A percentile compares a stretch with the other conserved stretches of the same genome.
Conservation (phyloP, 1,139 yeast genomes). For the Saccharomyces hybrid region DNA sequence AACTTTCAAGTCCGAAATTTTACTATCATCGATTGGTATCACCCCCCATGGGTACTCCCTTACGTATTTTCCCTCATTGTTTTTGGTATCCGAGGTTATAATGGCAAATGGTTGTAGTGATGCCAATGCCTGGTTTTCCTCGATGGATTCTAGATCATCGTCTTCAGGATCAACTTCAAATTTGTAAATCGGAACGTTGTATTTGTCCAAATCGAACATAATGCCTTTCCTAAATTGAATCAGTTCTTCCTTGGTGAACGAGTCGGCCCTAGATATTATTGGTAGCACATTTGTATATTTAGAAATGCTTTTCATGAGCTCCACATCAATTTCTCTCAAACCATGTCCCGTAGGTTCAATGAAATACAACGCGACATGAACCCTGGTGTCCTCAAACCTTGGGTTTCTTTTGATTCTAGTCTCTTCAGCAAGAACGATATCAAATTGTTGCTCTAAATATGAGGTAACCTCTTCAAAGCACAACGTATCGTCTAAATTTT, state of each 20-base stretch:
- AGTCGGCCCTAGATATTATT: constrained; percentile 60
- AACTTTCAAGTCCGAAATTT: constrained; percentile 53
- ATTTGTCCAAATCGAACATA: constrained; percentile 52
- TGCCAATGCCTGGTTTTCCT: constrained; percentile 56
- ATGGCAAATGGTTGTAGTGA: constrained; percentile 65
- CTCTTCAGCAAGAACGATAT: constrained; percentile 68
- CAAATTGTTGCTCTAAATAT: constrained; percentile 80
- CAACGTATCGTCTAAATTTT: constrained; percentile 54
- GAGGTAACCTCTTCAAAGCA: constrained; percentile 65
- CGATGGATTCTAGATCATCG: constrained; percentile 59
- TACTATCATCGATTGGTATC: constrained; percentile 45
- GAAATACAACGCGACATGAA: constrained; percentile 64
- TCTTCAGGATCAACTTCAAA: constrained; percentile 50
- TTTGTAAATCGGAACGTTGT: constrained; percentile 64
- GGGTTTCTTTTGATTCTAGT: constrained; percentile 75
- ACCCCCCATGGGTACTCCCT: constrained; percentile 77
- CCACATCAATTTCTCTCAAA: constrained; percentile 61
- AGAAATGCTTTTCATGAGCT: constrained; percentile 58
- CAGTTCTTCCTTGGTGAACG: constrained; percentile 56
- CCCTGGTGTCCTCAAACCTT: constrained; percentile 67
- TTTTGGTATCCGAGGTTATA: constrained; percentile 53
- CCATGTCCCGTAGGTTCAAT: constrained; percentile 76
- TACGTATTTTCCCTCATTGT: constrained; percentile 46
- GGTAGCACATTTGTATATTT: constrained; percentile 69
- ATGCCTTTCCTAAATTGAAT: constrained; percentile 45